These are phyloP conservation scores for Saccharomyces hybrid DNA, from an alignment of 1,139 yeast species.

Conservation along the genomic window DNA sequence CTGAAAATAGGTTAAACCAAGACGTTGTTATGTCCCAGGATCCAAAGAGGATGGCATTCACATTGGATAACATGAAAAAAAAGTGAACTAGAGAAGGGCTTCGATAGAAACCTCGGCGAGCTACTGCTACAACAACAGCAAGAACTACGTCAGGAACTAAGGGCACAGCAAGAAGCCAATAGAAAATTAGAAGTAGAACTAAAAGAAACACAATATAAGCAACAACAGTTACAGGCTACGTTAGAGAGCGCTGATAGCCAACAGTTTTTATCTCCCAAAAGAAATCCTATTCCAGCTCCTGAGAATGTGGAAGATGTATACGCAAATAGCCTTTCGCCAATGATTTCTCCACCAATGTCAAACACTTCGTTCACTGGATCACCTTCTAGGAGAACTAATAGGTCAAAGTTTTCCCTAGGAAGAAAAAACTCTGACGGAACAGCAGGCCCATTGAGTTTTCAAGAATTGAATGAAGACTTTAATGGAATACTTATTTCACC, in stretches of 20 bases:
- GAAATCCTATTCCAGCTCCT: neutral
- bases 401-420: slow-evolving; percentile 4
- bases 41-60: neutral
- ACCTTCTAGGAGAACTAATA: slow-evolving; percentile 7
- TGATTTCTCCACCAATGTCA: slow-evolving; percentile 5
- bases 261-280: neutral
- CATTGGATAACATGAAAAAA: neutral
- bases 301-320: neutral
- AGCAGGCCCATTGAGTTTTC: neutral
- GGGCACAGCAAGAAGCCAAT: slow-evolving; percentile 15
- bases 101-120: slow-evolving; percentile 4
- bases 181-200: slow-evolving; percentile 11
- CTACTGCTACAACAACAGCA: slow-evolving; percentile 13
- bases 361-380: slow-evolving; percentile 7
- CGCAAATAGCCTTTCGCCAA: slow-evolving; percentile 4
- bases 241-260: slow-evolving; percentile 2
- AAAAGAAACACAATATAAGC: slow-evolving; percentile 11
- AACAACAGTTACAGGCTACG: slow-evolving; percentile 11
- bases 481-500: neutral
- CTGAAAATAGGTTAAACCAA: neutral
- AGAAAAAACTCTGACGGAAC: neutral
- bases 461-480: neutral
- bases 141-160: slow-evolving; percentile 12
- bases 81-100: neutral
- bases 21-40: neutral